A percentile compares a stretch with the other conserved stretches of the same genome.
These are phyloP conservation scores for Phyllosticta citrichinensis DNA, from an alignment of 2,329 filamentous ascomycete genomes.

Conservation along the genomic window DNA sequence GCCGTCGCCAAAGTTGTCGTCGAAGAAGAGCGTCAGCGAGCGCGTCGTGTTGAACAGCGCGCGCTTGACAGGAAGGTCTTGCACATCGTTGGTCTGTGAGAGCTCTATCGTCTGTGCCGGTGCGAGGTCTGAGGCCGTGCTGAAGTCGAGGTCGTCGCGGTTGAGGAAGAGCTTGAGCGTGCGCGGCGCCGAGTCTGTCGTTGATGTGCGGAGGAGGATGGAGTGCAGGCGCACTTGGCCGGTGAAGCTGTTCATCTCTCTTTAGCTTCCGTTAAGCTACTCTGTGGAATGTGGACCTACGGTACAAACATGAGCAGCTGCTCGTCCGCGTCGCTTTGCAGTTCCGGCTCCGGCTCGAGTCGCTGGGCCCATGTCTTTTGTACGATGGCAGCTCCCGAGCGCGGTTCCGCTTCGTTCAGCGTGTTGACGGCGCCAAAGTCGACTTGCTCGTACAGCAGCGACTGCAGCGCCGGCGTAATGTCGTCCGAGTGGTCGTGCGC, in stretches of 20 bases:
- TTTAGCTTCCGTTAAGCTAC: not conserved
- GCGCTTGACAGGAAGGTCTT: conserved; percentile 82
- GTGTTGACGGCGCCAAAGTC: conserved; percentile 77
- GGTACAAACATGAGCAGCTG: conserved; percentile 89
- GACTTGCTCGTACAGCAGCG: conserved; percentile 84
- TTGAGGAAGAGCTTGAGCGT: conserved; percentile 86
- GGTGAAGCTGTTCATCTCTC: conserved; percentile 56
- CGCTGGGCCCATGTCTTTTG: conserved; percentile 89
- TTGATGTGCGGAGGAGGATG: conserved; percentile 72
- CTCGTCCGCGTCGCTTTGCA: conserved; percentile 81
- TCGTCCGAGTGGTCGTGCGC: conserved; percentile 77
- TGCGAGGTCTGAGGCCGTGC: conserved; percentile 55
- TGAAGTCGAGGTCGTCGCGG: conserved; percentile 77
- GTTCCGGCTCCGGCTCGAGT: conserved; percentile 58
- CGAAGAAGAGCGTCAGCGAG: conserved; percentile 74
- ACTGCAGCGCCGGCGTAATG: conserved; percentile 81
- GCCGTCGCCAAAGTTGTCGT: conserved; percentile 71
- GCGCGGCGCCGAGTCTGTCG: conserved; percentile 59
- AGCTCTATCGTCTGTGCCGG: conserved; percentile 71
- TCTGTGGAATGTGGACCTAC: conserved; percentile 35
- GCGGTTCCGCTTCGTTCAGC: conserved; percentile 65
- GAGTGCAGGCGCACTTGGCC: conserved; percentile 89
- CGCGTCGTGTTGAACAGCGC: conserved; percentile 82
- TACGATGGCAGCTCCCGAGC: conserved; percentile 63
- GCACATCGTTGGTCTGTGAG: conserved; percentile 67